phyloP scores from a whole-genome alignment of 495 filamentous ascomycete genomes.

The Hyaloscypha hepaticicola region DNA sequence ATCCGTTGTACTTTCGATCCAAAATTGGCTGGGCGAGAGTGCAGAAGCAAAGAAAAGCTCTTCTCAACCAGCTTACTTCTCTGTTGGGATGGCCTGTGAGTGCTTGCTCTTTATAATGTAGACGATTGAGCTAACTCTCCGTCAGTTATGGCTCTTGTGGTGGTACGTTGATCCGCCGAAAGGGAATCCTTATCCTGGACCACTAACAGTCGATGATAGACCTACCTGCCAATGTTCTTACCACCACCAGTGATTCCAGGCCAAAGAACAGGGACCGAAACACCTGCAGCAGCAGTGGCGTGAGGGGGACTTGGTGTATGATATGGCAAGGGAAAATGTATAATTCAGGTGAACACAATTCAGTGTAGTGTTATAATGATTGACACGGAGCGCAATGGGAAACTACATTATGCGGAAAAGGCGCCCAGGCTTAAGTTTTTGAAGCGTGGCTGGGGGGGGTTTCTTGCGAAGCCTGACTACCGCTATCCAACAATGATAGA shows the following conservation, averaged over 20 bases:
- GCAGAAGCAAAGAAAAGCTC: constrained; percentile 66
- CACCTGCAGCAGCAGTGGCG: constrained; percentile 22
- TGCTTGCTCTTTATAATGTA: constrained; percentile 18
- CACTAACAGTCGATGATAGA: constrained; percentile 30
- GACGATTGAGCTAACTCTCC: constrained; percentile 26
- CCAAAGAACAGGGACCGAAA: constrained; percentile 25
- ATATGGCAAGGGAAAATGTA: constrained; percentile 15
- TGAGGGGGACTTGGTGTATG: constrained; percentile 1
- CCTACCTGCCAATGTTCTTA: constrained; percentile 83
- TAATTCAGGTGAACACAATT: not conserved
- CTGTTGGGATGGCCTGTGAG: constrained; percentile 82
- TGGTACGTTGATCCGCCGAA: constrained; percentile 34
- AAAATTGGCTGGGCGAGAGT: constrained; percentile 84
- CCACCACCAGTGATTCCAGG: constrained; percentile 51
- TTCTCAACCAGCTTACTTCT: constrained; percentile 78
- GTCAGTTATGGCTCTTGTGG: constrained; percentile 69
- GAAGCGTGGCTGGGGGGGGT: too few species aligned
- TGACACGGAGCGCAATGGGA: not conserved
- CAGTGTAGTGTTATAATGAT: not conserved
- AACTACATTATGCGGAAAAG: too few species aligned
- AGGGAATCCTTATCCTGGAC: not conserved
- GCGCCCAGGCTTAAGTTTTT: too few species aligned
- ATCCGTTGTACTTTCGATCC: constrained; percentile 77
- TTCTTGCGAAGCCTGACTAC: too few species aligned
- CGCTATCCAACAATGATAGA: too few species aligned